Base-by-base conservation (phyloP, 2,329 filamentous ascomycete genomes). In the Ambrosiella cleistominuta region DNA sequence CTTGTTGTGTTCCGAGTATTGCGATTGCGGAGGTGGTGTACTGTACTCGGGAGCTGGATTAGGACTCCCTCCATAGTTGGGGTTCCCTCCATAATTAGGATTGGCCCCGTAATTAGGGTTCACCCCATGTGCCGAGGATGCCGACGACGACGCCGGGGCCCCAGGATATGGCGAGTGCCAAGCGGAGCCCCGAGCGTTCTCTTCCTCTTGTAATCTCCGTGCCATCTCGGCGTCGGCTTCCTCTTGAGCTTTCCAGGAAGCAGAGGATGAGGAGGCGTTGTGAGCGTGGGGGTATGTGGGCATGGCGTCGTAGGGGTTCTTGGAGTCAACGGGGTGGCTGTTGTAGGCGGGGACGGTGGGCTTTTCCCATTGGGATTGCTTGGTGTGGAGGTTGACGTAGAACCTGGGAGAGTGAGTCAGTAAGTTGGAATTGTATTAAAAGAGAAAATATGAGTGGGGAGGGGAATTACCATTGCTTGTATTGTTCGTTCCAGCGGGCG, bases 361-460 rank as follows among this genome's bases (percentile, higher is more conserved):
- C 64, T 81, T 84, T 3, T 95, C 86, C 90, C 90, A 96, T 76
- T 91, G 86, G 4, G 90, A 95, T 67, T 85, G 78, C 66, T 93
- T 93, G 63, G 89, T 95, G 70, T 83, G 80, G 61, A 86, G 80
- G 72, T 96, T 93, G 61, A 95, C 86, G 72, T 86, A 96, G 78
- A 93, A 95, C 84, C 85, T 88, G 62, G 7, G 38, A 19, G 6
- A 13, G 52, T 38, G 15, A 27, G 37, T 19, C 17, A 17, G n/a
- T 15, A 60, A 56, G 9, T 42, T 47, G 12, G n/a, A 47, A 7
- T 47, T 8, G 7, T 47, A 17, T 47, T 8, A 47, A 8, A 17
- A 11, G 44, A 47, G n/a, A 8, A 47, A 47, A 15, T 2, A 17
- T 47, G 66, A 66, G 19, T 35, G 35, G 2, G 12, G 19, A 8